Percentiles rank a stretch among this genome's conserved stretches.
phyloP scores from a whole-genome alignment of 1,139 yeast species.

The Candida pseudoviswanathii region DNA sequence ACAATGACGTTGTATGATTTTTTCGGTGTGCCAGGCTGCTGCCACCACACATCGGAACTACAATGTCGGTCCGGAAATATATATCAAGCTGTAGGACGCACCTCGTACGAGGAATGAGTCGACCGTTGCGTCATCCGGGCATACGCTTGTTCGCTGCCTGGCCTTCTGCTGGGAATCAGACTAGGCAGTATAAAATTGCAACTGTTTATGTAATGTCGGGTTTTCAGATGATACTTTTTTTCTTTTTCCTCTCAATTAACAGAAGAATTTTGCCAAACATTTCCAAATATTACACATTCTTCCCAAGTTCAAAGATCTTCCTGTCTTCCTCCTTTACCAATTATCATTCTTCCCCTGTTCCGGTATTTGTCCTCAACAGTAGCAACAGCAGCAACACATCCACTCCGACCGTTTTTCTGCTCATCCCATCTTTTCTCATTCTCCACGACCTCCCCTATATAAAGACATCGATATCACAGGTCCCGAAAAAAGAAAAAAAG shows the following conservation, averaged over 20 bases:
- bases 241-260: not conserved
- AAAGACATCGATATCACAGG: not conserved
- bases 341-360: not conserved
- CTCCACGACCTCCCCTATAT: not conserved
- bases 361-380: not conserved
- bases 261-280: constrained; percentile 1
- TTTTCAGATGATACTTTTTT: not conserved
- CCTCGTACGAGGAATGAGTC: not conserved
- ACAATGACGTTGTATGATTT: constrained; percentile 1
- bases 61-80: too few species aligned
- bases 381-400: not conserved
- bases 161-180: too few species aligned
- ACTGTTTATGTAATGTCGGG: not conserved
- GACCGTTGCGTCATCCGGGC: not conserved
- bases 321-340: too few species aligned
- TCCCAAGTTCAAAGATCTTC: not conserved
- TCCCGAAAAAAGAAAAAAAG: not conserved
- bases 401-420: not conserved
- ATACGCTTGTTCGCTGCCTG: not conserved
- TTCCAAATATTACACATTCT: not conserved
- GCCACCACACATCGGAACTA: too few species aligned
- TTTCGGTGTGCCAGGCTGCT: not conserved
- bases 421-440: not conserved
- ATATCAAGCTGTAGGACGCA: not conserved
- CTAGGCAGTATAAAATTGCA: not conserved